Evolutionary conservation across 805 yeast genomes (phyloP).

Genomic region (Candida ovalis): DNA sequence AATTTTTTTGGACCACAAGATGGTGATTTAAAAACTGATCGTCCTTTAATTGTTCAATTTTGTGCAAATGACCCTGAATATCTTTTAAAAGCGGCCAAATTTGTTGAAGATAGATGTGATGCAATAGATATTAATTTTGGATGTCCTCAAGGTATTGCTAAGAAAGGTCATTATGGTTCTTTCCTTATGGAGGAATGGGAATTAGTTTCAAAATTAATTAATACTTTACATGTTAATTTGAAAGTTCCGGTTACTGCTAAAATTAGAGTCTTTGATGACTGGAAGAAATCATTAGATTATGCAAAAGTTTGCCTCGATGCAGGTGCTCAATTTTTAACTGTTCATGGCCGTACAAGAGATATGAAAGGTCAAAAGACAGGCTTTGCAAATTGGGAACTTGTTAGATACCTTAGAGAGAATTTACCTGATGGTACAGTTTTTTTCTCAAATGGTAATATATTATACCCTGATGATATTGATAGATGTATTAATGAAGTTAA

Average conservation of each 20-base stretch:
- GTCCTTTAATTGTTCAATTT: constrained; percentile 91
- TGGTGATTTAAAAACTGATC: constrained; percentile 63
- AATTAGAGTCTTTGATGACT: constrained; percentile 82
- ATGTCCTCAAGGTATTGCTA: constrained; percentile 97
- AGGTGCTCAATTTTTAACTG: constrained; percentile 93
- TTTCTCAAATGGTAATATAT: constrained; percentile 91
- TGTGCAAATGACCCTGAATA: constrained; percentile 95
- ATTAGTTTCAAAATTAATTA: constrained; percentile 66
- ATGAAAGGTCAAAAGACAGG: constrained; percentile 98
- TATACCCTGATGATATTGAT: constrained; percentile 79
- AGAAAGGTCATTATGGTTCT: constrained; percentile 91
- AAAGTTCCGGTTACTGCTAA: constrained; percentile 93
- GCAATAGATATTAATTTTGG: constrained; percentile 96
- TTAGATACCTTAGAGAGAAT: constrained; percentile 72
- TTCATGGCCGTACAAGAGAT: constrained; percentile 94
- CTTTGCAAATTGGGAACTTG: constrained; percentile 85
- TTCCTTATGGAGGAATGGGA: constrained; percentile 98
- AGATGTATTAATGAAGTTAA: constrained; percentile 60
- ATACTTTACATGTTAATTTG: constrained; percentile 67
- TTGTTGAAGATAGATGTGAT: constrained; percentile 81
- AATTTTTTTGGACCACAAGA: constrained; percentile 72
- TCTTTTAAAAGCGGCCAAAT: constrained; percentile 73
- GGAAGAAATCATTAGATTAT: constrained; percentile 77
- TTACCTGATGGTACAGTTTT: constrained; percentile 78
- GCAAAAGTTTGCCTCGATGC: constrained; percentile 87